Conservation (phyloP, 305 asterid species). For the Plantago lanceolata region DNA sequence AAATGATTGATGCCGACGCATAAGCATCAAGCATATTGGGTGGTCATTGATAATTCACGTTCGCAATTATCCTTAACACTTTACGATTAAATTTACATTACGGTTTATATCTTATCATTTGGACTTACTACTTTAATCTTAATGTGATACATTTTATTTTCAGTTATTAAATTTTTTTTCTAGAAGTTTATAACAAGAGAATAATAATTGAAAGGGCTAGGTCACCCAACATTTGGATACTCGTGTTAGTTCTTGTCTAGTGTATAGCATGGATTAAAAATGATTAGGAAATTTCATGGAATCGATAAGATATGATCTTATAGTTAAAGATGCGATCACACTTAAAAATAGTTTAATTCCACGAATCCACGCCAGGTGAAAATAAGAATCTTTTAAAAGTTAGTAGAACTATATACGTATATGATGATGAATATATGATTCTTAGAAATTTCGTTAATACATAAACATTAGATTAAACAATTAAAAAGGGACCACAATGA, state of each 20-base stretch:
- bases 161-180: no score
- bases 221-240: background rate
- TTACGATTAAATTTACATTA: background rate
- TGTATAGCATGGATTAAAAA: background rate
- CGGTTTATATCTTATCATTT: no score
- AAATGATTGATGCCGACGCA: background rate
- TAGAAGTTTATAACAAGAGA: no score
- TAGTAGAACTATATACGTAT: no score
- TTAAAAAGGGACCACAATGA: no score
- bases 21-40: background rate
- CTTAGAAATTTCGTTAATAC: no score
- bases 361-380: background rate
- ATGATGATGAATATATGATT: no score
- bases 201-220: no score
- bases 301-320: background rate
- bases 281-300: background rate
- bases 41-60: background rate
- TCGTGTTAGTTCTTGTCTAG: background rate
- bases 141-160: no score
- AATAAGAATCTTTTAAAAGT: background rate
- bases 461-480: no score
- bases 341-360: background rate
- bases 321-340: background rate
- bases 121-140: no score
- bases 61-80: background rate